Percentiles rank a stretch among this genome's conserved stretches.
Conservation (phyloP, 2,329 filamentous ascomycete genomes). For the Aspergillus pseudotamarii region DNA sequence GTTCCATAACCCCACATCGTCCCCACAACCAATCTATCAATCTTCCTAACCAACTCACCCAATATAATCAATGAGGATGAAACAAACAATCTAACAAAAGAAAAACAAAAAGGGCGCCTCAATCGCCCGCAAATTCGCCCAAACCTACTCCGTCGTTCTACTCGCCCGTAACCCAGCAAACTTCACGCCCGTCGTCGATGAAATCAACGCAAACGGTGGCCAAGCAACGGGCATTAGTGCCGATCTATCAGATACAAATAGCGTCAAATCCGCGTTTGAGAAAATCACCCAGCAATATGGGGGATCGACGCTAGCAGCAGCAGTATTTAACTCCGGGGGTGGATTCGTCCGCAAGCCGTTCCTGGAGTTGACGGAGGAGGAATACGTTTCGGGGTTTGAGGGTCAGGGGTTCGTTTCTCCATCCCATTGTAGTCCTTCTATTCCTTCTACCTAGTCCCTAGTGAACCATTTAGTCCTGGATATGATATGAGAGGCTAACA, state of each 20-base stretch:
- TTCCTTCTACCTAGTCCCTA: no score
- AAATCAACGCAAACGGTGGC: constrained; percentile 62
- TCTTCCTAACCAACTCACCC: neutral
- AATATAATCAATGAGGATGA: no score
- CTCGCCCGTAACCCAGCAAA: constrained; percentile 61
- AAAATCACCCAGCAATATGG: constrained; percentile 58
- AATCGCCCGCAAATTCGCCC: constrained; percentile 62
- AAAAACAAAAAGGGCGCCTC: constrained; percentile 51
- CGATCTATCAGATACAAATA: constrained; percentile 57
- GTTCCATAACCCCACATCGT: neutral
- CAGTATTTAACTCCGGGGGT: constrained; percentile 64
- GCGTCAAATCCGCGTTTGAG: constrained; percentile 57
- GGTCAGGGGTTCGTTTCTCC: constrained; percentile 50
- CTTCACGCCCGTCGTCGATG: constrained; percentile 57
- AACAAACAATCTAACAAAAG: neutral
- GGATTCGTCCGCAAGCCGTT: constrained; percentile 62
- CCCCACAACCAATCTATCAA: neutral
- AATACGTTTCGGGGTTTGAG: constrained; percentile 56
- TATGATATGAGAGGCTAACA: neutral
- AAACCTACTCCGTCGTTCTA: constrained; percentile 61
- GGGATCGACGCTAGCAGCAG: constrained; percentile 50
- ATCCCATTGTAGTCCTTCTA: neutral
- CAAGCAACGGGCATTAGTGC: constrained; percentile 64
- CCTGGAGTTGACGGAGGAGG: constrained; percentile 61
- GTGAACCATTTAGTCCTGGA: neutral